These are phyloP conservation scores for Dendrocalamus sinicus DNA, from an alignment of 176 grass and related monocot species.

Conservation along the genomic window DNA sequence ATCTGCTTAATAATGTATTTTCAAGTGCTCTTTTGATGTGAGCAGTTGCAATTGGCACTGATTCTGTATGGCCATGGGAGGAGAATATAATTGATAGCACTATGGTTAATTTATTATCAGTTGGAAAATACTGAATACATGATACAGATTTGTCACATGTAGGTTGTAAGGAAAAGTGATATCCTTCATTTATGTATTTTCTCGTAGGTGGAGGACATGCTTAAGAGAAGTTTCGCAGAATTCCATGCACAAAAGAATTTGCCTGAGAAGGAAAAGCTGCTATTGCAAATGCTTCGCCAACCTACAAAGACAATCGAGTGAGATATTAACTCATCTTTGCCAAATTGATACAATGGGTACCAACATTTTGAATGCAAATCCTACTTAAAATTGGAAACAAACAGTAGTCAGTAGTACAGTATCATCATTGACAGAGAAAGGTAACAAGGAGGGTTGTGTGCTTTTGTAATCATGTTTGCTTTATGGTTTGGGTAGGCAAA, in stretches of 20 bases:
- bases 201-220: constrained; percentile 94
- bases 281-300: constrained; percentile 79
- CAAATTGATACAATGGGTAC: constrained; percentile 16
- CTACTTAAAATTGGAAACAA: constrained; percentile 22
- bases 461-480: constrained; percentile 20
- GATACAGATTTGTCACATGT: constrained; percentile 3
- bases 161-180: constrained; percentile 15
- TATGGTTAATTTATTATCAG: constrained; percentile 2
- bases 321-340: constrained; percentile 41
- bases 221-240: constrained; percentile 99
- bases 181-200: constrained; percentile 29
- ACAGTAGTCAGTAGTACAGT: too few species aligned
- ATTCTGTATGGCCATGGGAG: background rate
- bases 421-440: constrained; percentile 25
- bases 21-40: constrained; percentile 11
- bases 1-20: constrained; percentile 7
- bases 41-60: constrained; percentile 9
- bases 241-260: constrained; percentile 97
- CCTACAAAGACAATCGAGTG: constrained; percentile 81
- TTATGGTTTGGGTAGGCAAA: constrained; percentile 37
- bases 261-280: constrained; percentile 86
- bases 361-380: constrained; percentile 17
- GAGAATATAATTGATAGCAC: constrained; percentile 3
- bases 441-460: background rate
- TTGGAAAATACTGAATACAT: constrained; percentile 17